A percentile compares a stretch with the other conserved stretches of the same genome.
Conservation (phyloP, 192 early-diverging fungal genomes). For the Dissophora ornata region DNA sequence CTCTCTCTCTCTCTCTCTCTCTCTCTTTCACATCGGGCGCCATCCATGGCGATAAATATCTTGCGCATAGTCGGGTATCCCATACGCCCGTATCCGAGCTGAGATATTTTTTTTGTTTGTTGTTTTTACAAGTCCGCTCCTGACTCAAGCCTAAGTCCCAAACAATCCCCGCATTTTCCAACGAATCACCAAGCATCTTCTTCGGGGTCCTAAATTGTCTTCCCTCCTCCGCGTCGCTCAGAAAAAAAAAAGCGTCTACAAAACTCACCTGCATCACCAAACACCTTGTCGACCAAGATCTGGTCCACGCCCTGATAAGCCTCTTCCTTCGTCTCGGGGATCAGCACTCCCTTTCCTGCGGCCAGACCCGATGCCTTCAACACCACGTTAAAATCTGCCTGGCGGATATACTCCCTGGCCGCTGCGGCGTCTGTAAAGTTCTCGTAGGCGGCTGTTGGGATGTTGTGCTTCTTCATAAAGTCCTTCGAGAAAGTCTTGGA, state of each 20-base stretch:
- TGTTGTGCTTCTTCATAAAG: slow-evolving; percentile 96
- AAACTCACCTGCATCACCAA: slow-evolving; percentile 83
- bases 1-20: no score
- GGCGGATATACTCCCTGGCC: slow-evolving; percentile 25
- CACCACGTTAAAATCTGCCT: slow-evolving; percentile 43
- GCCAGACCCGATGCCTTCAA: slow-evolving; percentile 93
- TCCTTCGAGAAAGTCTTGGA: slow-evolving; percentile 99
- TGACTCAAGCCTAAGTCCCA: slow-evolving; percentile 12
- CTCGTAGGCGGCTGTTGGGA: slow-evolving; percentile 94
- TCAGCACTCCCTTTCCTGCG: slow-evolving; percentile 96
- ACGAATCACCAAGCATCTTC: slow-evolving; percentile 20
- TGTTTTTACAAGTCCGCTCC: slow-evolving; percentile 22
- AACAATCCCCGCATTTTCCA: slow-evolving; percentile 50
- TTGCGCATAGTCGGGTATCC: no score
- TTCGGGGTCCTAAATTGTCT: slow-evolving; percentile 6
- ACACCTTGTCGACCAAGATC: slow-evolving; percentile 93
- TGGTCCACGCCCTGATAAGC: slow-evolving; percentile 83
- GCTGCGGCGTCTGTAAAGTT: slow-evolving; percentile 44
- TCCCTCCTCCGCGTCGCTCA: no score
- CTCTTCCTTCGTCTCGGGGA: slow-evolving; percentile 88
- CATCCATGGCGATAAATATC: no score
- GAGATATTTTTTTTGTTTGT: no score
- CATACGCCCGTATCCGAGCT: no score
- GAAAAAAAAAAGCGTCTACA: neutral
- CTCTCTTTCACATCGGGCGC: no score